Base-by-base conservation (phyloP, 768 basidiomycete genomes). In the Leccinum subtestaceum region DNA sequence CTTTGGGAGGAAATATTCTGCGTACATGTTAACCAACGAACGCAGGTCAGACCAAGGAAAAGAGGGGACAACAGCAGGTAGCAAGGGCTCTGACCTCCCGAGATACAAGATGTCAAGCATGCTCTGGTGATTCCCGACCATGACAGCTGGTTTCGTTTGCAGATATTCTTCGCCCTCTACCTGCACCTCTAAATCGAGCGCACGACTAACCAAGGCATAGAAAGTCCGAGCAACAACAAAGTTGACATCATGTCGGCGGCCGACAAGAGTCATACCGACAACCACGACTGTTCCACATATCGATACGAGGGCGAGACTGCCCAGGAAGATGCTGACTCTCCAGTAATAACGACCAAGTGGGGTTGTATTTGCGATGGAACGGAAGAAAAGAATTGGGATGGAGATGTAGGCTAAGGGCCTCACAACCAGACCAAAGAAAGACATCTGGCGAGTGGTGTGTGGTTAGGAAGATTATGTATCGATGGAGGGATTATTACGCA, bases 111-210 rank as follows among this genome's bases (percentile, higher is more conserved):
- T 82, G 73, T 97, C 94, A 47, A 97, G 72, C 84, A 94, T 89
- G 59, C 89, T 94, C 78, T 98, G 96, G 71, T 98, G 96, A 70
- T 98, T 98, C 12, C 82, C 84, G 69, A 98, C 82, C 27, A 93
- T 72, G 12, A 98, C 83, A 1, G 86, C 84, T 8, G 94, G 92
- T 52, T 78, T 76, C n/a, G 78, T 81, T 63, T 78, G 73, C 48
- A 98, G 76, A 70, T 95, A 77, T 70, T 98, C 93, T 69, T 85
- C 85, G 11, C 94, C 95, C 70, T 98, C 95, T 34, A 98, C 81
- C 58, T 86, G 83, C 65, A 97, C 76, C 49, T 75, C 72, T 61
- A 95, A 74, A 64, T 85, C 88, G 48, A 96, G 69, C 2, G 84
- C 70, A 17, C 81, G 83, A 34, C 84, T 80, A 52, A 85, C 84